Percentiles rank a stretch among this genome's conserved stretches.
Conservation (phyloP, 306 rosid species). For the Adenanthera pavonina region DNA sequence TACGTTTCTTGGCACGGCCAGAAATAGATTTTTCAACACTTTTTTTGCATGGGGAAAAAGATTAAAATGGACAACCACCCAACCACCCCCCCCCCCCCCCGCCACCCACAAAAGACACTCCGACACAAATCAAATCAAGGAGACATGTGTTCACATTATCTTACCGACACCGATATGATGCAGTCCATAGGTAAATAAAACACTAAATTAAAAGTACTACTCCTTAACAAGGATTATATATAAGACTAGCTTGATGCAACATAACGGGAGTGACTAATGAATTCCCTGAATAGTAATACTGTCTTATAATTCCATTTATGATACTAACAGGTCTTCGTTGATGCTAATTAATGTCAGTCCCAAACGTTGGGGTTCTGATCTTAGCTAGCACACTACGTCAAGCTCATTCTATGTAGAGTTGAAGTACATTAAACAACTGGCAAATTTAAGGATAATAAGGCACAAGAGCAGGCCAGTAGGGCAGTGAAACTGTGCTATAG, state of each 20-base stretch:
- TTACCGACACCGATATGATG: too few species aligned
- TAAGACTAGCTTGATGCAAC: background rate
- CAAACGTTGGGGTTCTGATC: conserved; percentile 2
- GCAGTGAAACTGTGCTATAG: conserved; percentile 61
- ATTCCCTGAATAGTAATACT: background rate
- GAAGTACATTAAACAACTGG: background rate
- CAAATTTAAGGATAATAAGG: conserved; percentile 60
- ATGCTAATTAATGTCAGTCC: background rate
- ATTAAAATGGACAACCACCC: too few species aligned
- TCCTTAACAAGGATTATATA: too few species aligned
- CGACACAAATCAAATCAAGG: too few species aligned
- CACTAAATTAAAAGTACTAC: background rate
- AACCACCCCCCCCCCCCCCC: too few species aligned
- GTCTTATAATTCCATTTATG: background rate
- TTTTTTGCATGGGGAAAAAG: too few species aligned
- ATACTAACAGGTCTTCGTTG: background rate
- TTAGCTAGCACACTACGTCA: conserved; percentile 3
- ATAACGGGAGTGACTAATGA: background rate
- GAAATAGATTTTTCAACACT: too few species aligned
- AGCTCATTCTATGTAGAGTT: background rate
- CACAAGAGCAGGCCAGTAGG: conserved; percentile 63
- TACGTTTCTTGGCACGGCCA: too few species aligned
- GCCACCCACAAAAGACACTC: too few species aligned
- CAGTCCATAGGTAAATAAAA: too few species aligned
- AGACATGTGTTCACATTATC: too few species aligned